A percentile compares a stretch with the other conserved stretches of the same genome.
Evolutionary conservation across 495 filamentous ascomycete species (phyloP).

Genomic region (Articulospora tetracladia): DNA sequence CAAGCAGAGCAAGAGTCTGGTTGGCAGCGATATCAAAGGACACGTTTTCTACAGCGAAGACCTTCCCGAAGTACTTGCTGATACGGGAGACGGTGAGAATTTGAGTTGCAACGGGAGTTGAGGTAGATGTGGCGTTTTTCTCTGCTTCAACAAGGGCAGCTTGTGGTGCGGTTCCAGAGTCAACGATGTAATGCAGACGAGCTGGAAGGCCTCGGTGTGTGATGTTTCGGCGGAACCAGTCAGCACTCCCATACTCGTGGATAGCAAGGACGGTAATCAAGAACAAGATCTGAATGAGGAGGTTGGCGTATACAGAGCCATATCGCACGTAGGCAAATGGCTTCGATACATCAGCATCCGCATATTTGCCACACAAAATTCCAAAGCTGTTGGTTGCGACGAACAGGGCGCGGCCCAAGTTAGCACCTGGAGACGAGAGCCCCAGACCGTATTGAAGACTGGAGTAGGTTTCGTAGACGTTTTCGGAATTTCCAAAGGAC

Average conservation of each 20-base stretch:
- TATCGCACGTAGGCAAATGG: constrained; percentile 20
- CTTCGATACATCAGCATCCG: constrained; percentile 8
- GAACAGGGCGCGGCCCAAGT: constrained; percentile 16
- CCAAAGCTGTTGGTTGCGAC: constrained; percentile 18
- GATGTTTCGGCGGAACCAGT: constrained; percentile 20
- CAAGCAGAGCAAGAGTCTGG: constrained; percentile 33
- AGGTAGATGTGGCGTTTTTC: constrained; percentile 2
- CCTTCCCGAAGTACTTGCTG: constrained; percentile 28
- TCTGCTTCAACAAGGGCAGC: neutral
- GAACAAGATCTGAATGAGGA: constrained; percentile 22
- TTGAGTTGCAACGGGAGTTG: neutral
- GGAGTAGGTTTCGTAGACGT: constrained; percentile 10
- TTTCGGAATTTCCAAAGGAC: constrained; percentile 3
- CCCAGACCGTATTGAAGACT: constrained; percentile 17
- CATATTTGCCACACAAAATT: constrained; percentile 22
- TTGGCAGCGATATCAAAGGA: constrained; percentile 31
- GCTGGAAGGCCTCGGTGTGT: constrained; percentile 17
- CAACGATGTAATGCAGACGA: constrained; percentile 23
- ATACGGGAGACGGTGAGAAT: constrained; percentile 27
- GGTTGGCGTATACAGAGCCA: constrained; percentile 19
- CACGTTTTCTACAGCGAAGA: constrained; percentile 32
- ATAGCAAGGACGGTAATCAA: constrained; percentile 12
- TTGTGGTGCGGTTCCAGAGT: neutral
- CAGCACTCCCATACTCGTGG: constrained; percentile 24
- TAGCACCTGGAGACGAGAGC: constrained; percentile 19